phyloP scores from a whole-genome alignment of 2,329 filamentous ascomycete genomes.

The Penicillium freii region DNA sequence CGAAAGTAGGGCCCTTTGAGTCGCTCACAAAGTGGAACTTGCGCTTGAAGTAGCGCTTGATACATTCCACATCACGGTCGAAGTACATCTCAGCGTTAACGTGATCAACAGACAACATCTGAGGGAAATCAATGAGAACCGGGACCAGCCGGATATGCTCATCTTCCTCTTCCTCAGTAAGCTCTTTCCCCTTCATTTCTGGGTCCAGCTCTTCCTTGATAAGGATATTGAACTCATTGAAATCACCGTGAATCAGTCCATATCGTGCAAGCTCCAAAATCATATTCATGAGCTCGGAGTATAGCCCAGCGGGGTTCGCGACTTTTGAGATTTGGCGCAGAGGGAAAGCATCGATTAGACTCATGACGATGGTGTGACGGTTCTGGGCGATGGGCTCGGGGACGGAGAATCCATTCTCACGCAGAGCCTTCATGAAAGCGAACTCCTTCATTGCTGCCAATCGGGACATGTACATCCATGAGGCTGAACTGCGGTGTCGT shows the following conservation, averaged over 20 bases:
- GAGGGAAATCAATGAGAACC: conserved; percentile 93
- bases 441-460: conserved; percentile 92
- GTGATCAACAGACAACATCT: conserved; percentile 96
- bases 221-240: conserved; percentile 98
- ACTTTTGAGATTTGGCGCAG: conserved; percentile 83
- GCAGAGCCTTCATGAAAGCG: conserved; percentile 86
- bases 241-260: conserved; percentile 94
- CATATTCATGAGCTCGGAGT: conserved; percentile 84
- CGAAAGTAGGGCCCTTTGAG: conserved; percentile 79
- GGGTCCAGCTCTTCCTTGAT: conserved; percentile 67
- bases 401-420: conserved; percentile 82
- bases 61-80: conserved; percentile 89
- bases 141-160: conserved; percentile 62
- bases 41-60: conserved; percentile 89
- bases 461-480: conserved; percentile 97
- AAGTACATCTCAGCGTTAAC: conserved; percentile 95
- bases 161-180: conserved; percentile 27
- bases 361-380: conserved; percentile 95
- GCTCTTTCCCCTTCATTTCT: conserved; percentile 40
- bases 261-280: conserved; percentile 80
- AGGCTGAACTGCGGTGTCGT: conserved; percentile 72
- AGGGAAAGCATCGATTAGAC: conserved; percentile 85
- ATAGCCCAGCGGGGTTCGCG: conserved; percentile 78
- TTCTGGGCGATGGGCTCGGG: conserved; percentile 86
- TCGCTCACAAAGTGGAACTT: conserved; percentile 85